A percentile compares a stretch with the other conserved stretches of the same genome.
These are phyloP conservation scores for Trametes cinnabarina DNA, from an alignment of 768 basidiomycete species.

Conservation along the genomic window DNA sequence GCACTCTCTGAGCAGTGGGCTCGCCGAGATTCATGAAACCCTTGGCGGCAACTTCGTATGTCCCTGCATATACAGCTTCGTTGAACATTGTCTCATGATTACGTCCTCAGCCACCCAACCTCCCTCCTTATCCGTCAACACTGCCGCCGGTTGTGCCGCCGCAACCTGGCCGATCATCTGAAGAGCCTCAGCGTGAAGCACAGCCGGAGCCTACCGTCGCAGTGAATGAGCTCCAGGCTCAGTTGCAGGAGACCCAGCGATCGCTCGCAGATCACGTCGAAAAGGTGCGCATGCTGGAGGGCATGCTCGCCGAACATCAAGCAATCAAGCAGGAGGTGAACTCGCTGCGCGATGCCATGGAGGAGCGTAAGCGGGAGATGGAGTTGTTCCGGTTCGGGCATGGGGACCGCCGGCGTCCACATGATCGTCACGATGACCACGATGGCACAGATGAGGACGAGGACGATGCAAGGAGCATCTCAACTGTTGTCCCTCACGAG, in stretches of 20 bases:
- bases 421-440: conserved; percentile 19
- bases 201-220: conserved; percentile 33
- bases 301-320: conserved; percentile 81
- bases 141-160: conserved; percentile 59
- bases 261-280: conserved; percentile 77
- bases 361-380: conserved; percentile 56
- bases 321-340: conserved; percentile 75
- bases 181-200: conserved; percentile 20
- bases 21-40: conserved; percentile 91
- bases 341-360: conserved; percentile 68
- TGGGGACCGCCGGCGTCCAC: conserved; percentile 14
- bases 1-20: conserved; percentile 67
- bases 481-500: conserved; percentile 67
- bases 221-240: conserved; percentile 69
- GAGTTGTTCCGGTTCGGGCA: conserved; percentile 34
- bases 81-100: background rate
- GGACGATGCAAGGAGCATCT: conserved; percentile 70
- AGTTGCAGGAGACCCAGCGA: conserved; percentile 81
- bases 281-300: conserved; percentile 80
- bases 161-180: conserved; percentile 21
- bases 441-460: conserved; percentile 27
- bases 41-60: conserved; percentile 79
- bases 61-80: conserved; percentile 16
- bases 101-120: conserved; percentile 49
- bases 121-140: conserved; percentile 60